phyloP scores from a whole-genome alignment of 805 yeast species.

The Peterozyma xylosa region DNA sequence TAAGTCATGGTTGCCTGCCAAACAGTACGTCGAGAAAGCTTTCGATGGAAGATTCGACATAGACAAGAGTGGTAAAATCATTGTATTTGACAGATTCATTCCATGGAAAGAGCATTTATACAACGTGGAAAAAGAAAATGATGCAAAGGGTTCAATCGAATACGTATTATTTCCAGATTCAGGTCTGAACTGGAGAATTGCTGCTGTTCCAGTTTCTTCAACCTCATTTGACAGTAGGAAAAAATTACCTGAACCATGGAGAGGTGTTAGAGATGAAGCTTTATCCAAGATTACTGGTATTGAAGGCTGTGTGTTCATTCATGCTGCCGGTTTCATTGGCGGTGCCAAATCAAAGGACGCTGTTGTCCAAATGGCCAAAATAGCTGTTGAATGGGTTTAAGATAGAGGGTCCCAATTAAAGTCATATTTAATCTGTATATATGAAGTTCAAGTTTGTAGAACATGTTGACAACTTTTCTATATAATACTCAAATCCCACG shows the following conservation, averaged over 20 bases:
- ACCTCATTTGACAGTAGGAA: conserved; percentile 78
- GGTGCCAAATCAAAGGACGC: conserved; percentile 80
- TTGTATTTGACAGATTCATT: conserved; percentile 68
- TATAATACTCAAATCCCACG: background rate
- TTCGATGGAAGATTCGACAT: conserved; percentile 51
- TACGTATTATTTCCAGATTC: conserved; percentile 80
- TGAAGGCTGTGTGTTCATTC: conserved; percentile 83
- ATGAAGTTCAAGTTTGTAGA: conserved; percentile 12
- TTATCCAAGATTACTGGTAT: conserved; percentile 72
- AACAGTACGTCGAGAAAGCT: conserved; percentile 65
- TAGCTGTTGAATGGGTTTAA: conserved; percentile 19
- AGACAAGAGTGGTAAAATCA: conserved; percentile 64
- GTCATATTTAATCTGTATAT: background rate
- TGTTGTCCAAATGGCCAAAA: conserved; percentile 65
- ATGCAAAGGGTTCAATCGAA: conserved; percentile 47
- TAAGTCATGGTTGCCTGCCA: conserved; percentile 87
- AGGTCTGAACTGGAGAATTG: conserved; percentile 72
- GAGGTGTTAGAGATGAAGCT: conserved; percentile 91
- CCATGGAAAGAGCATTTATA: conserved; percentile 96
- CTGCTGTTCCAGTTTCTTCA: conserved; percentile 81
- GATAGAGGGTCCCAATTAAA: background rate
- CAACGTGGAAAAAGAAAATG: conserved; percentile 55
- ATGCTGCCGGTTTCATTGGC: conserved; percentile 96
- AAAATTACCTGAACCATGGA: conserved; percentile 84
- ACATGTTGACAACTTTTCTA: background rate